A percentile compares a stretch with the other conserved stretches of the same genome.
phyloP scores from a whole-genome alignment of 257 asterid species.

The Nyctanthes arbortristis region DNA sequence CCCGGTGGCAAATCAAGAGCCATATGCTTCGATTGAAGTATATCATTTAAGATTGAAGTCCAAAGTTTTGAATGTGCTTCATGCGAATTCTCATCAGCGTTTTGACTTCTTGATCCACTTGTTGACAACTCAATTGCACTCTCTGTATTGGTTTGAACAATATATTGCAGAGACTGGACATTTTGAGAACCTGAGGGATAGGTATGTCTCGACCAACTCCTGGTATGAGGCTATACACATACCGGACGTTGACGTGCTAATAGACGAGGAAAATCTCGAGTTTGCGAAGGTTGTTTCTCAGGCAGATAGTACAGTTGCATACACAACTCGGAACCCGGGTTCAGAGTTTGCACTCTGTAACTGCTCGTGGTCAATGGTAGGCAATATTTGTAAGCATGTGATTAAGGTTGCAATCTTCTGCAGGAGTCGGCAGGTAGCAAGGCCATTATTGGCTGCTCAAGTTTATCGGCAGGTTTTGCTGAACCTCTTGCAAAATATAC shows the following conservation, averaged over 20 bases:
- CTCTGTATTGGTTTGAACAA: slow-evolving; percentile 54
- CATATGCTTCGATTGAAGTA: slow-evolving; percentile 43
- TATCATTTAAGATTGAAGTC: slow-evolving; percentile 45
- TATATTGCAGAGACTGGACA: slow-evolving; percentile 43
- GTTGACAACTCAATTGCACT: slow-evolving; percentile 47
- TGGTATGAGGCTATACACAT: slow-evolving; percentile 49
- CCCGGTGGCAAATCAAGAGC: slow-evolving; percentile 43
- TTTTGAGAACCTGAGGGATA: slow-evolving; percentile 42
- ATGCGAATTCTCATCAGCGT: slow-evolving; percentile 33
- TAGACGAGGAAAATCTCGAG: slow-evolving; percentile 48
- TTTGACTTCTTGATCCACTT: slow-evolving; percentile 46
- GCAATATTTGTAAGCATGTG: slow-evolving; percentile 49
- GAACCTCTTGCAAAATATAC: slow-evolving; percentile 39
- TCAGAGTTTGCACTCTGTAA: slow-evolving; percentile 54
- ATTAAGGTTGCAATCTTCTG: slow-evolving; percentile 46
- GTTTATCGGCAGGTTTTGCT: slow-evolving; percentile 43
- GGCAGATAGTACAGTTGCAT: slow-evolving; percentile 39
- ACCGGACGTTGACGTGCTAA: slow-evolving; percentile 41
- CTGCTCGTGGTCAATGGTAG: slow-evolving; percentile 55
- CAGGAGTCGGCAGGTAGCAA: slow-evolving; percentile 37
- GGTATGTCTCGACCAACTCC: slow-evolving; percentile 34
- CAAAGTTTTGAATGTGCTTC: slow-evolving; percentile 26
- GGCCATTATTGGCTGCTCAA: slow-evolving; percentile 45
- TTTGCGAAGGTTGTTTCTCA: slow-evolving; percentile 54
- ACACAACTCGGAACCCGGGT: slow-evolving; percentile 55